Conservation (phyloP, 208 protist species). For the Wallacemonas collosoma region DNA sequence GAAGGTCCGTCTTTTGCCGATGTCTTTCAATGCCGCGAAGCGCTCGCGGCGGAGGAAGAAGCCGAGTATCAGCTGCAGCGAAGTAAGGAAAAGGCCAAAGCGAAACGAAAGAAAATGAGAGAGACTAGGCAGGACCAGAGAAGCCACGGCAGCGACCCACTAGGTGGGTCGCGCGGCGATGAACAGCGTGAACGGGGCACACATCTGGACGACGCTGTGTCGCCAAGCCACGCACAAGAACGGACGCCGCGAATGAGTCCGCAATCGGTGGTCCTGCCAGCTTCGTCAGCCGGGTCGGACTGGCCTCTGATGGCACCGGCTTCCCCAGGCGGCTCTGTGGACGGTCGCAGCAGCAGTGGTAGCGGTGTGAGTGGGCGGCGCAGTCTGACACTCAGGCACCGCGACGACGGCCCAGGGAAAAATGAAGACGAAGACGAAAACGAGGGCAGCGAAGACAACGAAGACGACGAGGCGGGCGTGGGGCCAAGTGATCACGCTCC, state of each 20-base stretch:
- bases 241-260: slow-evolving; percentile 13
- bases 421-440: neutral
- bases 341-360: neutral
- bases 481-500: neutral
- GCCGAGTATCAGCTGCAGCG: neutral
- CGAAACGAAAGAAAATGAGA: neutral
- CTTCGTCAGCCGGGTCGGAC: neutral
- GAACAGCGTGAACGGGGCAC: too few species aligned
- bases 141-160: neutral
- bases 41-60: slow-evolving; percentile 25
- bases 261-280: neutral
- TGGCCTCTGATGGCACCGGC: neutral
- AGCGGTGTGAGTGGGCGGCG: neutral
- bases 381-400: too few species aligned
- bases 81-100: neutral
- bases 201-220: too few species aligned
- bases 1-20: slow-evolving; percentile 42
- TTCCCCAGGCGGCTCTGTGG: neutral
- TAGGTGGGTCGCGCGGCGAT: too few species aligned
- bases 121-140: neutral
- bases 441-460: neutral
- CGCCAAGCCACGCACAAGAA: too few species aligned
- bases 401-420: neutral
- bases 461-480: neutral
- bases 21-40: slow-evolving; percentile 25